A percentile compares a stretch with the other conserved stretches of the same genome.
These are phyloP conservation scores for Prunus fruticosa DNA, from an alignment of 306 rosid genomes.

Conservation along the genomic window DNA sequence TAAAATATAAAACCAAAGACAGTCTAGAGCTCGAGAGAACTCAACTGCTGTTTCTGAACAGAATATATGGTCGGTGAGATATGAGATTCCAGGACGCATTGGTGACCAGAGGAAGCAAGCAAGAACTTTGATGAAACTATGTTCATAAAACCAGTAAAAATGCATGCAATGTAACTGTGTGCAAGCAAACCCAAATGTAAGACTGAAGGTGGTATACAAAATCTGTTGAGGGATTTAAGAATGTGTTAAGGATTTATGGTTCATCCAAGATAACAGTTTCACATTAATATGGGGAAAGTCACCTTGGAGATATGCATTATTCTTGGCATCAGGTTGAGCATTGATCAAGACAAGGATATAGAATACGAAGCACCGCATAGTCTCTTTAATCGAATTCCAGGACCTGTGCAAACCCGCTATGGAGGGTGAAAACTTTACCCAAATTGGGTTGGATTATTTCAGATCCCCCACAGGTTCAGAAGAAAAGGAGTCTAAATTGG, in stretches of 20 bases:
- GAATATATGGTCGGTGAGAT: slow-evolving; percentile 4
- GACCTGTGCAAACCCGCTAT: not conserved
- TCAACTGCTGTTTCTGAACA: slow-evolving; percentile 4
- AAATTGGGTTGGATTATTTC: not conserved
- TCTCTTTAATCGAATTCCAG: not conserved
- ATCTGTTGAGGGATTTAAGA: not conserved
- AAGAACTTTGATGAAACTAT: not conserved
- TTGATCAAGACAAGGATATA: not conserved
- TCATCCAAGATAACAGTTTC: slow-evolving; percentile 1
- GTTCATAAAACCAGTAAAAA: not conserved
- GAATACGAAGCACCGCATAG: not conserved
- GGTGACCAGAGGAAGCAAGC: not conserved
- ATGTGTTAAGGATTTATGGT: not conserved
- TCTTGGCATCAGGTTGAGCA: slow-evolving; percentile 3
- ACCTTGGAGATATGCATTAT: not conserved
- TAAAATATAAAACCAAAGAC: not conserved
- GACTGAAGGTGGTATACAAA: not conserved
- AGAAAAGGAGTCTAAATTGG: not conserved
- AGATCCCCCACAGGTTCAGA: not conserved
- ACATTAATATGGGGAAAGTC: not conserved
- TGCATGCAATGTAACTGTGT: not conserved
- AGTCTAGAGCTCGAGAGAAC: not conserved
- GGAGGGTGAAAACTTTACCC: not conserved
- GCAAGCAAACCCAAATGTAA: not conserved
- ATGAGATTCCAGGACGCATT: not conserved